These are phyloP conservation scores for Diospyros kaki DNA, from an alignment of 148 eudicot genomes.

Conservation along the genomic window DNA sequence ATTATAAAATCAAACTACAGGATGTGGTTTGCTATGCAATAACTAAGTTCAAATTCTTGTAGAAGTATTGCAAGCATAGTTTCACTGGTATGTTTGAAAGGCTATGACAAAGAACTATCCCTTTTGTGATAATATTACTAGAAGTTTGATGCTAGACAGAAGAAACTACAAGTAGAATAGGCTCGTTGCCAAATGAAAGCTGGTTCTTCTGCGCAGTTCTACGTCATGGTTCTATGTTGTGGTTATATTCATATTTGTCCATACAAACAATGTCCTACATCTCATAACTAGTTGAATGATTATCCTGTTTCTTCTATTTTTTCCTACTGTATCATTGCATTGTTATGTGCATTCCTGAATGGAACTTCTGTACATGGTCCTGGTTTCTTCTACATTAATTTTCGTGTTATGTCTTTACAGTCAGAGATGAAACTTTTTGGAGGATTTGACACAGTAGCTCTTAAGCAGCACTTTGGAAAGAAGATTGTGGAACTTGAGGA, in stretches of 20 bases:
- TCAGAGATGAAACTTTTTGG: conserved; percentile 95
- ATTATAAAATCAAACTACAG: too few species aligned
- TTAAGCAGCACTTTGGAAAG: conserved; percentile 98
- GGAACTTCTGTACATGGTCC: neutral
- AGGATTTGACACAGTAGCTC: conserved; percentile 77
- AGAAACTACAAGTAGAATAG: neutral
- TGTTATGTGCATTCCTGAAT: conserved; percentile 1
- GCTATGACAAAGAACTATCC: neutral
- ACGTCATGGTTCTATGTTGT: too few species aligned
- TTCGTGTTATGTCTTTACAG: conserved; percentile 37
- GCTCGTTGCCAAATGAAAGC: too few species aligned
- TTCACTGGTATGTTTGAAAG: neutral
- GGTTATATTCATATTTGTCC: neutral
- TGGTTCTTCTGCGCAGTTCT: too few species aligned
- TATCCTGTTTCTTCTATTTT: neutral
- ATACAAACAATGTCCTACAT: conserved; percentile 1
- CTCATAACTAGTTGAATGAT: neutral
- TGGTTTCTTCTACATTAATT: conserved; percentile 1
- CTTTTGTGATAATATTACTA: neutral
- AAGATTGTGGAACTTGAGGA: conserved; percentile 93
- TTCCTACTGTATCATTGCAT: neutral
- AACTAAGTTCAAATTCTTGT: neutral
- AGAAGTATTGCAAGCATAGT: neutral
- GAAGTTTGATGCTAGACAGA: neutral
- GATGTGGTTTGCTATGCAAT: too few species aligned